Evolutionary conservation across 768 basidiomycete species (phyloP).

Genomic region (Cystofilobasidium ferigula): DNA sequence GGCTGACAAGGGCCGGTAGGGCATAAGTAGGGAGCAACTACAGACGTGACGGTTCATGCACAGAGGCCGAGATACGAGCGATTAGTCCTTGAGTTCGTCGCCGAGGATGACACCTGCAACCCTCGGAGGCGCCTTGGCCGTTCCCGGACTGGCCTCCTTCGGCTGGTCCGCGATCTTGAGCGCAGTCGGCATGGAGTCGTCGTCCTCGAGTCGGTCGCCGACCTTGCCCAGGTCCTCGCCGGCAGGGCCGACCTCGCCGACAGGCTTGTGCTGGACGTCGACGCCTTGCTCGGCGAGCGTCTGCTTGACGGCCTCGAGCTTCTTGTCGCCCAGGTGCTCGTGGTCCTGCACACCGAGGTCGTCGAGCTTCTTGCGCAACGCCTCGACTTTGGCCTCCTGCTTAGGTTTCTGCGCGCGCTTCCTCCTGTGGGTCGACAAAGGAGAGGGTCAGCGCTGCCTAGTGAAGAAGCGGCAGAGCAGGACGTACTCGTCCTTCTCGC

Average conservation of each 20-base stretch:
- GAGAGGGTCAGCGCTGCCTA: background rate
- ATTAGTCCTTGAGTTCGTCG: too few relatives aligned
- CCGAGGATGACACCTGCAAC: too few relatives aligned
- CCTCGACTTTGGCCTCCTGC: background rate
- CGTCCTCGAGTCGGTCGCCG: background rate
- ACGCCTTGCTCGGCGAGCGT: background rate
- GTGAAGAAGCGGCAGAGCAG: background rate
- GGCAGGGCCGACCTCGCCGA: background rate
- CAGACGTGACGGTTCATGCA: too few relatives aligned
- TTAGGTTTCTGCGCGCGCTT: background rate
- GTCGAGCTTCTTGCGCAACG: background rate
- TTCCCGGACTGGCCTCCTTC: too few relatives aligned
- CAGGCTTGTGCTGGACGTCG: background rate
- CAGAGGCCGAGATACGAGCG: too few relatives aligned
- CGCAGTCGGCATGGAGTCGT: background rate
- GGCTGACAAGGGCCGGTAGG: too few relatives aligned
- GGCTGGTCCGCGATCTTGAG: background rate
- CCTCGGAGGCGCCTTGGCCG: too few relatives aligned
- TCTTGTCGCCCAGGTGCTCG: slow-evolving; percentile 1
- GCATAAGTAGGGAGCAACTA: too few relatives aligned
- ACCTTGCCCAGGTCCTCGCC: background rate
- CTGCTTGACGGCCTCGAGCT: background rate
- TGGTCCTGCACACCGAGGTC: background rate
- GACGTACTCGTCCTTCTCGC: slow-evolving; percentile 19
- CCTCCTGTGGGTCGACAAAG: background rate